Conservation (phyloP, 2,329 filamentous ascomycete genomes). For the Calonectria hawksworthii region DNA sequence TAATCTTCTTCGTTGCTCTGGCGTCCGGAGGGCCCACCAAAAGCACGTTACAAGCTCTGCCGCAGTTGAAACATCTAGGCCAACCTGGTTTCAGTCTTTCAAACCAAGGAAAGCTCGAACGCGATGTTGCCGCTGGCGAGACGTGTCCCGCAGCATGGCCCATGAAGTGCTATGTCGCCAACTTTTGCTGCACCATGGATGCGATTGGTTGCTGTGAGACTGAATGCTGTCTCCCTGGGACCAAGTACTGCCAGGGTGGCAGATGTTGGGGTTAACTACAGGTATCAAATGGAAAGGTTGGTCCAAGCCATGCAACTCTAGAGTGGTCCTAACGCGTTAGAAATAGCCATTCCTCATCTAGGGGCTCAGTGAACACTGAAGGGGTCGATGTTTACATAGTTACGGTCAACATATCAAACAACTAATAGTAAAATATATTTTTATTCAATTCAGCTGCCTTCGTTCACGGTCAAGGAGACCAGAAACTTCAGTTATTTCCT, state of each 20-base stretch:
- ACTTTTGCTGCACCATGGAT: background rate
- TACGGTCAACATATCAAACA: background rate
- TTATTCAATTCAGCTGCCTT: background rate
- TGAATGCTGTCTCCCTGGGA: background rate
- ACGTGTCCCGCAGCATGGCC: background rate
- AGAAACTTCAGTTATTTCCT: background rate
- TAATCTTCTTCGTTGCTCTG: background rate
- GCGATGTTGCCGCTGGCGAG: background rate
- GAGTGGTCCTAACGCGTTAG: background rate
- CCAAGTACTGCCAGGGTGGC: background rate
- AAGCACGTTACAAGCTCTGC: background rate
- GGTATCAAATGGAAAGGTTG: background rate
- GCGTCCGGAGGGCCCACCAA: background rate
- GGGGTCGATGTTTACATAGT: background rate
- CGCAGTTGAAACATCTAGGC: background rate
- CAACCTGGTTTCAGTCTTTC: background rate
- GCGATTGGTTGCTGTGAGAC: background rate
- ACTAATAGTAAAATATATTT: background rate
- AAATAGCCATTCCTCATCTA: background rate
- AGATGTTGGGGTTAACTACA: background rate
- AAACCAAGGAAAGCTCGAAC: background rate
- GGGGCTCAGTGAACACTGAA: background rate
- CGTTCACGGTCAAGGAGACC: background rate
- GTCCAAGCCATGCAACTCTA: background rate
- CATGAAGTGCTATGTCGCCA: background rate